Conservation (phyloP, 192 early-diverging fungal species). For the Backusella morwellensis region DNA sequence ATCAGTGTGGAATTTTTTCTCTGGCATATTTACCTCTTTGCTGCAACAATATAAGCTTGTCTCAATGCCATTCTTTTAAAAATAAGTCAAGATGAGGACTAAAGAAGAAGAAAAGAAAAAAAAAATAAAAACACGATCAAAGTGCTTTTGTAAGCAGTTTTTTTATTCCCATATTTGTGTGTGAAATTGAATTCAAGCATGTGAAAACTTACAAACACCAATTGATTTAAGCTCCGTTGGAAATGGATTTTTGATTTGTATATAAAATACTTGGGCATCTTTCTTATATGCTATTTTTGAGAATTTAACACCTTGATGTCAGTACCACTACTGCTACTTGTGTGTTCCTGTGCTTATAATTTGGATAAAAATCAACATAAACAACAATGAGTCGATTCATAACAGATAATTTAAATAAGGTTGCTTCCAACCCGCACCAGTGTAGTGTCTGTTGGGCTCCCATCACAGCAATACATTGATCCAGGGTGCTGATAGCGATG, state of each 20-base stretch:
- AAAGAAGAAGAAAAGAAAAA: neutral
- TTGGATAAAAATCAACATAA: too few species aligned
- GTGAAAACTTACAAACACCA: neutral
- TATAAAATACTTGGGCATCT: too few species aligned
- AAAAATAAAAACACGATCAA: neutral
- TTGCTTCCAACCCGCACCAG: too few species aligned
- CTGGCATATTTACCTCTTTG: conserved; percentile 49
- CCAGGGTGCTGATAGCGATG: too few species aligned
- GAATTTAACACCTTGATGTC: too few species aligned
- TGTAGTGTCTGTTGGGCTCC: too few species aligned
- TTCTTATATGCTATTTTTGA: too few species aligned
- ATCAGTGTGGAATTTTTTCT: neutral
- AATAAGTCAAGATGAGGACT: neutral
- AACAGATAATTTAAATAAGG: too few species aligned
- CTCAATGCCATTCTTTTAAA: conserved; percentile 34
- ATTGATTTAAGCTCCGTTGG: neutral
- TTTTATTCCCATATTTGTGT: neutral
- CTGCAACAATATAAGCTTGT: conserved; percentile 75
- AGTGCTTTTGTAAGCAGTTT: neutral
- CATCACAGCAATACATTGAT: too few species aligned
- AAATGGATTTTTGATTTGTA: neutral
- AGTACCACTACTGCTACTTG: too few species aligned
- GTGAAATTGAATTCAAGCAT: conserved; percentile 11
- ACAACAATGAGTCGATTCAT: too few species aligned
- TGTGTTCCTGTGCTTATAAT: too few species aligned